Evolutionary conservation across 805 yeast genomes (phyloP), one percentile per base, ranked within the genome.

Genomic region (Wickerhamia fluorescens): DNA sequence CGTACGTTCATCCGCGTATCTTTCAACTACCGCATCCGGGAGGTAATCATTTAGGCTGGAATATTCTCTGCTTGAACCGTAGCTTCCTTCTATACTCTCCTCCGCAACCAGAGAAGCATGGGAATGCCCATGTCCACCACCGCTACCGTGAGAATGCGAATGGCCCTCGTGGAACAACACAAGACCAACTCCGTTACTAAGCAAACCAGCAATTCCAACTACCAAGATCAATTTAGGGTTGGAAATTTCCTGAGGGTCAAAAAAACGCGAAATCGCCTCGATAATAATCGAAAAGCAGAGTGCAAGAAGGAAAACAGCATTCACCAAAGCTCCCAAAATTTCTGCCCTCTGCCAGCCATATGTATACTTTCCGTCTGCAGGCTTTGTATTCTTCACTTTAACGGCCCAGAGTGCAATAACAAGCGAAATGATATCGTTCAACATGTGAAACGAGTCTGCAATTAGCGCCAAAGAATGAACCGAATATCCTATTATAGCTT

Each of bases 291-390:
- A 78, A 49, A 92, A 78, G 52, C 98, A 89, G 38, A 89, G 68
- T 1, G 97, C 97, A 40, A 92, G 66, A 40, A 89, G 56, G 45
- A 92, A 92, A 7, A 92, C 96, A 3, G 96, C 96, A 50, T 89
- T 89, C 41, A 89, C 73, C 35, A 89, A 68, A 6, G 97, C 98
- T 33, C 98, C 98, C 36, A 89, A 66, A 30, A 89, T 88, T 56
- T 89, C 98, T 4, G 97, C 97, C 42, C 98, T 71, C 55, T 89
- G 94, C 95, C 96, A 86, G 11, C 98, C 98, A 47, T 92, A 89
- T 3, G 97, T 92, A 60, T 84, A 89, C 34, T 78, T 78, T 3
- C 92, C 79, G 51, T 86, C 92, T 1, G 95, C 92, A 16, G 77
- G 75, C 45, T 76, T 73, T 22, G 74, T 75, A 44, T 81, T 81